Evolutionary conservation across 2,329 filamentous ascomycete species (phyloP), one percentile per base, ranked within the genome.

Genomic region (Aspergillus quadricinctus): DNA sequence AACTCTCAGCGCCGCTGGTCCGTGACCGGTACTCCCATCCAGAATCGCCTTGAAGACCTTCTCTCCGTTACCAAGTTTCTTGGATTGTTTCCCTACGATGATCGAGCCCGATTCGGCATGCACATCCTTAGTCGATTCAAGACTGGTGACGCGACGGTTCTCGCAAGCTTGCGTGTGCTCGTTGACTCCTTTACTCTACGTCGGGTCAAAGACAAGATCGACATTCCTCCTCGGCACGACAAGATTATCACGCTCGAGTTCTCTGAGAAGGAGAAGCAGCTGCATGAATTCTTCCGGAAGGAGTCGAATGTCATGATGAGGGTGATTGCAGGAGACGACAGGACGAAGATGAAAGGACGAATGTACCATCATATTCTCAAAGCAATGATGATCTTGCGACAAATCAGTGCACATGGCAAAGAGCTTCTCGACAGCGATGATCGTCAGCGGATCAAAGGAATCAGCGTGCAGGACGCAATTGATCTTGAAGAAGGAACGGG

Each of bases 111-210:
- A 51, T 99, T 97, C 70, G 82, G 85, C 4, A 84, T 89, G 55
- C 86, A 89, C 69, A 94, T 99, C 55, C 83, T 94, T 35, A 82
- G 84, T 37, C 92, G 92, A 0, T 96, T 97, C 79, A 96, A 96
- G 73, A 83, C 83, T 23, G 93, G 89, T 45, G 90, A 97, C 66
- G 85, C 90, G 0, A 87, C 89, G 45, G 92, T 95, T 50, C 81
- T 97, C 1, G 70, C 73, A 3, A 94, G 92, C 69, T 80, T 99
- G 31, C 89, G 93, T 29, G 81, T 97, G 10, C 83, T 99, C 0
- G 92, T 99, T 8, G 90, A 96, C 69, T 94, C 90, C n/a, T 89
- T 99, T 62, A 97, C 94, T 0, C 80, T 99, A 9, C 88, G 94
- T 27, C 89, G 94, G 23, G 80, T 94, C 35, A 97, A 97, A 73